Conservation (phyloP, 2,329 filamentous ascomycete genomes). For the Zymoseptoria crescenta region DNA sequence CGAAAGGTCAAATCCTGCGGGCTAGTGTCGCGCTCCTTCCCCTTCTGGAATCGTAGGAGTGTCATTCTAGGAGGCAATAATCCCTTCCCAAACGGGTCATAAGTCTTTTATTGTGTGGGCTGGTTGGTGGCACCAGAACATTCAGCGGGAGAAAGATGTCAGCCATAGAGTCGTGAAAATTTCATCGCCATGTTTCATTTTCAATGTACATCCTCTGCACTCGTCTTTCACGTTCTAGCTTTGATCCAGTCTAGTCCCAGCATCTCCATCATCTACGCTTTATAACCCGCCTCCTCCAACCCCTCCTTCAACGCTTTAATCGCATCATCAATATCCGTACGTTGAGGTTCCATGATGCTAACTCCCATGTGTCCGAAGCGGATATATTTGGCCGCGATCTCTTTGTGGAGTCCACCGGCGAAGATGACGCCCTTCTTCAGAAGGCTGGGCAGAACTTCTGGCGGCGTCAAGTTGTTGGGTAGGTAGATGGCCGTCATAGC, state of each 20-base stretch:
- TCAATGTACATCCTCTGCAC: too few species aligned
- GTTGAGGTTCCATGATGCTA: slow-evolving; percentile 71
- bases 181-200: too few species aligned
- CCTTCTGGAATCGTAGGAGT: not conserved
- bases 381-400: slow-evolving; percentile 88
- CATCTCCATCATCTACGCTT: slow-evolving; percentile 17
- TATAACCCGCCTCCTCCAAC: slow-evolving; percentile 64
- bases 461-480: slow-evolving; percentile 70
- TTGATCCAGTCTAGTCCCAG: too few species aligned
- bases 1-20: not conserved
- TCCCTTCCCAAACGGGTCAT: too few species aligned
- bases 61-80: too few species aligned
- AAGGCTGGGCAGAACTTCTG: slow-evolving; percentile 78
- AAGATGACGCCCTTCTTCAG: slow-evolving; percentile 85
- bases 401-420: slow-evolving; percentile 91
- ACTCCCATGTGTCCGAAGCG: slow-evolving; percentile 98
- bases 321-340: slow-evolving; percentile 77
- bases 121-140: too few species aligned
- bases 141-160: too few species aligned
- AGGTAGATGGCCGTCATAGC: slow-evolving; percentile 98
- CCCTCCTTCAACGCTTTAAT: slow-evolving; percentile 68
- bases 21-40: not conserved
- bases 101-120: too few species aligned
- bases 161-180: too few species aligned
- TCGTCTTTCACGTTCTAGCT: too few species aligned